These are phyloP conservation scores for Rhynchospora tenuis DNA, from an alignment of 176 grass and related monocot species.

Conservation along the genomic window DNA sequence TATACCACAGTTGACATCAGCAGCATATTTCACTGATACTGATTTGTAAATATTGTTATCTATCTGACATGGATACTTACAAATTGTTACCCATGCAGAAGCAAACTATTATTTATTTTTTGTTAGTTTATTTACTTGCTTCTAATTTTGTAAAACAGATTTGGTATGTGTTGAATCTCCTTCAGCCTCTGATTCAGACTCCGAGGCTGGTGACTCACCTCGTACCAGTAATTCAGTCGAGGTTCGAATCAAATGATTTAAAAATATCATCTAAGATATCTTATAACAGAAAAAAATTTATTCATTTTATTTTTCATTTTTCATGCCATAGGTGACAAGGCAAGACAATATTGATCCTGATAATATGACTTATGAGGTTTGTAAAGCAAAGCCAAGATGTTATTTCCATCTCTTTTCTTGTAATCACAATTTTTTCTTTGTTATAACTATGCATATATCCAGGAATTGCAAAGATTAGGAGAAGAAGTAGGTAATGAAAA, in stretches of 20 bases:
- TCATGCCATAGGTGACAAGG: constrained; percentile 29
- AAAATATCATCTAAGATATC: background rate
- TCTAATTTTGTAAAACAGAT: background rate
- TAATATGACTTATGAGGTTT: constrained; percentile 89
- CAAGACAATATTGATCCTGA: constrained; percentile 59
- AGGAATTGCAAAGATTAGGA: constrained; percentile 60
- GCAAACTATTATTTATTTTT: background rate
- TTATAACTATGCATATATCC: background rate
- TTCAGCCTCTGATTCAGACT: constrained; percentile 28
- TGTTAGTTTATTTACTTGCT: background rate
- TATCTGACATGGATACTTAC: background rate
- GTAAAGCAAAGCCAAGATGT: constrained; percentile 15
- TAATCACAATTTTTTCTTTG: background rate
- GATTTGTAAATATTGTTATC: background rate
- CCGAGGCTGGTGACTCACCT: constrained; percentile 15
- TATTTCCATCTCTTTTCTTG: constrained; percentile 7
- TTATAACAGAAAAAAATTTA: background rate
- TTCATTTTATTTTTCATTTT: constrained; percentile 7
- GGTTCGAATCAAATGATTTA: constrained; percentile 31
- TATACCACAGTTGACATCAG: background rate
- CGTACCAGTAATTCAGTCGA: constrained; percentile 26
- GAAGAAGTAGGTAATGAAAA: constrained; percentile 57
- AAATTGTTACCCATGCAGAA: background rate
- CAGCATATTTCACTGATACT: background rate
- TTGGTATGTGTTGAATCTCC: constrained; percentile 40